Base-by-base conservation (phyloP, 305 asterid genomes). In the Salvia sclarea region DNA sequence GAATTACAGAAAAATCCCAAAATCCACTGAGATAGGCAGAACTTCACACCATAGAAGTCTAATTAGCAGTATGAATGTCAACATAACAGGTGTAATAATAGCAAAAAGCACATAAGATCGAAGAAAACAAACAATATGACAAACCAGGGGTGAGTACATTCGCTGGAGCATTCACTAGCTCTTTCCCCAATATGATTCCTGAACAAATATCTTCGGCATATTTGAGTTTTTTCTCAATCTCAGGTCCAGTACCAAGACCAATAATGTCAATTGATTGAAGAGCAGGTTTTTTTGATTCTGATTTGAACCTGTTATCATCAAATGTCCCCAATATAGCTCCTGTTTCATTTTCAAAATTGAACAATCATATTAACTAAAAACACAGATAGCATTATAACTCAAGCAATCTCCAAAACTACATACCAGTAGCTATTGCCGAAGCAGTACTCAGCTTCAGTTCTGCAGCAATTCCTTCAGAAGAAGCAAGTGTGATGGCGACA, bases 151-250 rank as follows among this genome's bases (percentile, higher is more conserved):
- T 95, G 59, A 95, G 91, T 59, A 95, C 94, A 75, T 95, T 91
- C 40, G 99, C 96, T 0, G 98, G 99, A 61, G 99, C 95, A 80
- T 95, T 91, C 18, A 89, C 98, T 62, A 95, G 98, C 76, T 91
- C 90, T 79, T 75, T 91, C 17, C 97, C 95, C 37, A 91, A 78
- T 47, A 91, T 91, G 72, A 95, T 86, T 24, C 95, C 99, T 0
- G 92, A 80, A 72, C 91, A 80, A 72, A 91, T 89, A 84, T 77
- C 66, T 74, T 84, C 85, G 1, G 97, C 96, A 74, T 86, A 80
- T 44, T 91, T 89, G 57, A 95, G 87, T 71, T 84, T 89, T 82
- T 88, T 87, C 77, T 84, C 95, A 10, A 95, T 83, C 77, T 89
- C 95, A 65, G 95, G 85, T 61, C 98, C 98, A 71, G 79, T 79